Evolutionary conservation across 2,329 filamentous ascomycete genomes (phyloP), one percentile per base, ranked within the genome.

Genomic region (Aspergillus sp.): DNA sequence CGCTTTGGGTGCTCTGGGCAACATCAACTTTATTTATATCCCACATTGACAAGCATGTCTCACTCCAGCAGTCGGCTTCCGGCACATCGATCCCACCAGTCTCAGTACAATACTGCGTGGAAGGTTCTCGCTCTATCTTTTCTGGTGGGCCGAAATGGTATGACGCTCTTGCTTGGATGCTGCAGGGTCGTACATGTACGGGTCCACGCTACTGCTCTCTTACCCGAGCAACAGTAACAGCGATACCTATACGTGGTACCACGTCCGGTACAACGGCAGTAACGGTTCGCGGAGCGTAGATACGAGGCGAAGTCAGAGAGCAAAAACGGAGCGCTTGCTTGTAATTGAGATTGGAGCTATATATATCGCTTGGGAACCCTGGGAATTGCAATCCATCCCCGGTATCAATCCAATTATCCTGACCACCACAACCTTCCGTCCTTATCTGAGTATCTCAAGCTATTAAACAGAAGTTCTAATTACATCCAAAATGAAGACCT

Each of bases 401-500:
- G 27, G 36, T 19, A 39, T 38, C 19, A 19, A 19, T 26, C 26
- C 36, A 39, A 28, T 8, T 19, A 8, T 19, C 7, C 3, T 8
- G 19, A 19, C 19, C 19, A 19, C 19, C 19, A 2, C 19, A 39
- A 1, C 26, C 27, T 19, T 39, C 7, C 5, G 5, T 7, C 27
- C 36, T 26, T 39, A 39, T 4, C 12, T 8, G 8, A 39, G 9
- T 5, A 28, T 19, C 7, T 39, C 19, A 19, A 42, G 29, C 28
- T 9, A 6, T 9, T 32, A 1, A 9, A 46, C 54, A 48, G 44
- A 19, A 19, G 19, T 19, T 19, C 19, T 19, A 19, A 19, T 19
- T 29, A 44, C 34, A 7, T 53, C 19, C 49, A 56, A 42, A 46
- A 65, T 65, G 62, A 63, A 64, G 51, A 51, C 46, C 33, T 47